Conservation (phyloP, 164 flowering plant species). For the Malania oleifera region DNA sequence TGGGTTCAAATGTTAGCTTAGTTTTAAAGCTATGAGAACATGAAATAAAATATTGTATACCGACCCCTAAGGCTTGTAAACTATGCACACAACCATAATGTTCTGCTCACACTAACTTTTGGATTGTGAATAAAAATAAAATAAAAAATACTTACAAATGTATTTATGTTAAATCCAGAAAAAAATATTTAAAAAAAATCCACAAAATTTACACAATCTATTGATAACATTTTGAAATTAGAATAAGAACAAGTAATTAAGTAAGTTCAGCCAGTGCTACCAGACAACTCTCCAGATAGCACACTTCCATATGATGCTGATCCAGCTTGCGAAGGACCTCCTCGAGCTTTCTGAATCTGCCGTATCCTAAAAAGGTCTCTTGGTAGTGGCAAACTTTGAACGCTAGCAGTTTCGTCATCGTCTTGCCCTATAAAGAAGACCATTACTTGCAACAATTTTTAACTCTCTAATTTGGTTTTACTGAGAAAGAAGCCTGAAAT, state of each 20-base stretch:
- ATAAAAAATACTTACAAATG: too few relatives aligned
- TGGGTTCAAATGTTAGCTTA: too few relatives aligned
- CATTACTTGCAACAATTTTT: not conserved
- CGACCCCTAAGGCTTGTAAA: too few relatives aligned
- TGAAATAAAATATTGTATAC: too few relatives aligned
- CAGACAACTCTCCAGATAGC: conserved; percentile 83
- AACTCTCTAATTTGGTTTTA: not conserved
- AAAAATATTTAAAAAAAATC: too few relatives aligned
- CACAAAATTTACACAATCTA: too few relatives aligned
- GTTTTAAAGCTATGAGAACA: too few relatives aligned
- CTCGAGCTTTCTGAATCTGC: conserved; percentile 66
- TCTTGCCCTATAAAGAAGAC: conserved; percentile 50
- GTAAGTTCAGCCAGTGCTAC: conserved; percentile 55
- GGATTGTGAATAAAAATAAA: too few relatives aligned
- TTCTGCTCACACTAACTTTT: too few relatives aligned
- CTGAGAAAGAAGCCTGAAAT: not conserved
- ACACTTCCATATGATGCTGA: conserved; percentile 86
- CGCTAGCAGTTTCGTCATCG: conserved; percentile 63
- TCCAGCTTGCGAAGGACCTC: conserved; percentile 65
- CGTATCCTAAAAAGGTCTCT: conserved; percentile 74
- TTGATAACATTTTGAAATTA: too few relatives aligned
- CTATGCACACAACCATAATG: too few relatives aligned
- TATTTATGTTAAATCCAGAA: too few relatives aligned
- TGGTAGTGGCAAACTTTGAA: conserved; percentile 79
- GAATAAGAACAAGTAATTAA: not conserved